Percentiles rank a stretch among this genome's conserved stretches.
Conservation (phyloP, 345 rosid species). For the Litchi chinensis region DNA sequence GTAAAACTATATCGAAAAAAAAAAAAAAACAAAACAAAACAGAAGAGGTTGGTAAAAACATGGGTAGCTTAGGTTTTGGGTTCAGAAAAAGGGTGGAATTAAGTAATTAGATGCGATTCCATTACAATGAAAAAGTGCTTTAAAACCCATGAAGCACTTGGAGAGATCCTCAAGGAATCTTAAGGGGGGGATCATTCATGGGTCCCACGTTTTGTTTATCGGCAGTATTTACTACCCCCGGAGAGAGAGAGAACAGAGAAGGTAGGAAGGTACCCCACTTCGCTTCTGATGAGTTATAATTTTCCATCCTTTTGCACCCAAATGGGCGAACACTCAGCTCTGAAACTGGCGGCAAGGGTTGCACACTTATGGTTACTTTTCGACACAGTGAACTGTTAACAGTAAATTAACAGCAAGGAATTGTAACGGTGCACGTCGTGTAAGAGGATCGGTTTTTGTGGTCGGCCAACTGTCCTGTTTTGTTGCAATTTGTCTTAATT, state of each 20-base stretch:
- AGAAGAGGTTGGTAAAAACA: background rate
- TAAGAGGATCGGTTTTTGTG: background rate
- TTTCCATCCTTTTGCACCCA: conserved; percentile 5
- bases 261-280: background rate
- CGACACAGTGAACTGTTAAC: background rate
- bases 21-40: too few relatives aligned
- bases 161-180: background rate
- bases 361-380: background rate
- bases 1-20: too few relatives aligned
- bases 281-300: background rate
- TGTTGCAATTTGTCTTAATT: too few relatives aligned
- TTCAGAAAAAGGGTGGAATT: background rate
- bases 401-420: background rate
- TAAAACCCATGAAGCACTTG: background rate
- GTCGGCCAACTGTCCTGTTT: background rate
- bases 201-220: background rate
- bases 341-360: background rate
- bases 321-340: background rate
- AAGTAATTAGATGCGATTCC: background rate
- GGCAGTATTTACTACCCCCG: too few relatives aligned
- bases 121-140: background rate
- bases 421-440: too few relatives aligned
- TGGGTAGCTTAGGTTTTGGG: background rate
- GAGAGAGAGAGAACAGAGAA: too few relatives aligned
- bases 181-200: background rate